These are phyloP conservation scores for Lactifluus volemus DNA, from an alignment of 768 basidiomycete genomes.

Conservation along the genomic window DNA sequence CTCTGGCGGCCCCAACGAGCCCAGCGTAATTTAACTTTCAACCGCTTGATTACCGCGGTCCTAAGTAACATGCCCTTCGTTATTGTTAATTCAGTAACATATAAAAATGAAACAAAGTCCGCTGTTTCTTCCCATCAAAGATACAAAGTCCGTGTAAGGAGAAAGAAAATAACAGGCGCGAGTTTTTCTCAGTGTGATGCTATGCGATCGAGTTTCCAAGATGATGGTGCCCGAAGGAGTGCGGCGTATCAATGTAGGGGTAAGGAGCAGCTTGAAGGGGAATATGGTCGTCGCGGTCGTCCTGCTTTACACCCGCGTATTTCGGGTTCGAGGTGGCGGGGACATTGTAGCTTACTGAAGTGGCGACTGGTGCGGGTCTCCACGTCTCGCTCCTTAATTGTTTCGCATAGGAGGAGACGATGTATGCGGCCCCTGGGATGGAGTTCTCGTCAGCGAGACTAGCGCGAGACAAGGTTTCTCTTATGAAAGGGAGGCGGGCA, in stretches of 20 bases:
- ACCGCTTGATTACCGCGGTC: no score
- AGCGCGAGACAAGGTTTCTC: not conserved
- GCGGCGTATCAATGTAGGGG: not conserved
- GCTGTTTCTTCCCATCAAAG: not conserved
- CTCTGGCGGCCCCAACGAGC: no score
- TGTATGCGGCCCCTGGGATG: conserved; percentile 10
- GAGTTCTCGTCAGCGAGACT: not conserved
- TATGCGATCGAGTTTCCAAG: not conserved
- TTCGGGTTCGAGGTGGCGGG: not conserved
- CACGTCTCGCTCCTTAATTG: conserved; percentile 2
- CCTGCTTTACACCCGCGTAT: not conserved
- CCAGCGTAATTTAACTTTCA: no score
- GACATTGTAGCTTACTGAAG: not conserved
- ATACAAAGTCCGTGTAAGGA: not conserved
- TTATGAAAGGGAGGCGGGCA: not conserved
- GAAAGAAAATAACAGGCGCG: not conserved
- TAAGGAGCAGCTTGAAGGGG: not conserved
- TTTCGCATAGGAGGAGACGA: conserved; percentile 9
- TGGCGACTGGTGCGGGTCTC: not conserved
- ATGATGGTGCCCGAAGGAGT: conserved; percentile 5
- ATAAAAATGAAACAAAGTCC: not conserved
- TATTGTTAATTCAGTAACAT: not conserved
- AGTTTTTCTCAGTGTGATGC: not conserved
- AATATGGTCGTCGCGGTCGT: not conserved
- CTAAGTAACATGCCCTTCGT: not conserved